These are phyloP conservation scores for Haemoproteus tartakovskyi DNA, from an alignment of 169 alveolate genomes.

Conservation along the genomic window DNA sequence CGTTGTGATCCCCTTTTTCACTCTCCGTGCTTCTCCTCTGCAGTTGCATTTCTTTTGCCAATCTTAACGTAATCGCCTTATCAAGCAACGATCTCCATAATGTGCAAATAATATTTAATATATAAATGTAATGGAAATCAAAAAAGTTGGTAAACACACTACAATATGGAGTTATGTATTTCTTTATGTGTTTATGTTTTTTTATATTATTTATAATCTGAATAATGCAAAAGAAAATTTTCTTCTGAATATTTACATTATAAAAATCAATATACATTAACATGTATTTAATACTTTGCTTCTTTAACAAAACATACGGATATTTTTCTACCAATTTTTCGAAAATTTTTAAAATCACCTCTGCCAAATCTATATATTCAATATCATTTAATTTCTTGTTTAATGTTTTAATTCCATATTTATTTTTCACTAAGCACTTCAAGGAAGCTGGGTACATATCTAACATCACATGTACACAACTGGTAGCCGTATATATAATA, in stretches of 20 bases:
- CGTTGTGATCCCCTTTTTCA: too few relatives aligned
- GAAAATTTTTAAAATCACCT: constrained; percentile 53
- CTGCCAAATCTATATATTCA: constrained; percentile 66
- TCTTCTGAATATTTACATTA: constrained; percentile 58
- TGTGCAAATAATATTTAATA: constrained; percentile 62
- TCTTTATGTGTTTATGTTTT: constrained; percentile 49
- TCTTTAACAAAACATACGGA: constrained; percentile 64
- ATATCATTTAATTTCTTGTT: constrained; percentile 59
- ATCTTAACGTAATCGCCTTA: constrained; percentile 35
- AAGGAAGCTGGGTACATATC: constrained; percentile 50
- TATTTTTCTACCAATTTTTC: constrained; percentile 62
- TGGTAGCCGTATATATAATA: constrained; percentile 59
- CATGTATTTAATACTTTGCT: constrained; percentile 62
- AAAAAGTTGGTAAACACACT: constrained; percentile 39
- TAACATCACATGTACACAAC: constrained; percentile 47
- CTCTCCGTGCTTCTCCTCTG: constrained; percentile 1
- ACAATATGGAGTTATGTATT: constrained; percentile 61
- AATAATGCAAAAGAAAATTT: constrained; percentile 63
- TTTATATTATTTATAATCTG: constrained; percentile 64
- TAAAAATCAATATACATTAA: constrained; percentile 66
- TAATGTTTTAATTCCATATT: constrained; percentile 37
- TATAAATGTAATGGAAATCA: constrained; percentile 55
- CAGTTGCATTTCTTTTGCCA: constrained; percentile 31
- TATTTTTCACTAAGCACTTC: constrained; percentile 36
- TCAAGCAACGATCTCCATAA: constrained; percentile 64